Evolutionary conservation across 1,284 basidiomycete genomes (phyloP).

Genomic region (Melampsora americana): DNA sequence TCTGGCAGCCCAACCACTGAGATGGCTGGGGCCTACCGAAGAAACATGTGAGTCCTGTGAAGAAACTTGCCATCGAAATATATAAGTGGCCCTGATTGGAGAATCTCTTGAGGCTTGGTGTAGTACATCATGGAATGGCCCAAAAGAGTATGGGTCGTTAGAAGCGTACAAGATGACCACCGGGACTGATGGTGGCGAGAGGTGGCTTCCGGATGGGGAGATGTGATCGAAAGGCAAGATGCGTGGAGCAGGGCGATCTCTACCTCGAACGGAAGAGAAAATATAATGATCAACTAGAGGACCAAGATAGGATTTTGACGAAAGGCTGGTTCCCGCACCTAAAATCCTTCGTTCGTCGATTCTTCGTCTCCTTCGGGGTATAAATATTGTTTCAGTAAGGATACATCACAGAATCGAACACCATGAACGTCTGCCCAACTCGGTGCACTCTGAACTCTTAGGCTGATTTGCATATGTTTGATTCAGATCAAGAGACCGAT

Average conservation of each 20-base stretch:
- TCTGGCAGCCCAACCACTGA: conserved; percentile 85
- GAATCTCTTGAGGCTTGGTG: conserved; percentile 30
- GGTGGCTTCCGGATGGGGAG: conserved; percentile 64
- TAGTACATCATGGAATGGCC: conserved; percentile 50
- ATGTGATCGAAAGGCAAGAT: conserved; percentile 69
- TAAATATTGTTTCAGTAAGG: conserved; percentile 17
- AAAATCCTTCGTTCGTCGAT: neutral
- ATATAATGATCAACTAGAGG: neutral
- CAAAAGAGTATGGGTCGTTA: conserved; percentile 62
- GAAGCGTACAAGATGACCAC: conserved; percentile 67
- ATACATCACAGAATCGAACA: conserved; percentile 6
- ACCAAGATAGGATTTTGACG: neutral
- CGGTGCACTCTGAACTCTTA: conserved; percentile 6
- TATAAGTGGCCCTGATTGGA: conserved; percentile 47
- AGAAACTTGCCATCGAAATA: conserved; percentile 53
- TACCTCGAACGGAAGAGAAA: neutral
- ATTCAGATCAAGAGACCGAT: conserved; percentile 22
- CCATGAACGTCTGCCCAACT: conserved; percentile 26
- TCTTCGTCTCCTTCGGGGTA: neutral
- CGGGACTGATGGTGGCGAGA: conserved; percentile 60
- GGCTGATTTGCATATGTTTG: neutral
- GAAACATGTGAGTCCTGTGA: neutral
- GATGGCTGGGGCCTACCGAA: conserved; percentile 53
- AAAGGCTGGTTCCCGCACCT: neutral
- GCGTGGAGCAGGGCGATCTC: conserved; percentile 8